A percentile compares a stretch with the other conserved stretches of the same genome.
These are phyloP conservation scores for Vicia faba DNA, from an alignment of 306 rosid genomes.

Conservation along the genomic window DNA sequence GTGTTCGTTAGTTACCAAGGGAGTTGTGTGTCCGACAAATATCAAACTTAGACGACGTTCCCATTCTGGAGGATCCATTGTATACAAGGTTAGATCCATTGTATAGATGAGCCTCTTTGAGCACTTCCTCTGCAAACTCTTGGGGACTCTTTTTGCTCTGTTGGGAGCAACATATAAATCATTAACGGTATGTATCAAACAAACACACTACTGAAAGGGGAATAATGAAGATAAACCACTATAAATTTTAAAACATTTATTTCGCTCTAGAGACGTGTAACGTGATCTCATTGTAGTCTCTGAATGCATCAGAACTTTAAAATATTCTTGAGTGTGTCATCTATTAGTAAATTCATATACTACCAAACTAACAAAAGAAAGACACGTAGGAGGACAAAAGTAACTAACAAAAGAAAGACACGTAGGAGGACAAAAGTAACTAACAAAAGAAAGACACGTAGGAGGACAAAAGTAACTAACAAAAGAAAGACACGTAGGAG, in stretches of 20 bases:
- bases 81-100: constrained; percentile 79
- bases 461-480: too few relatives aligned
- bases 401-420: too few relatives aligned
- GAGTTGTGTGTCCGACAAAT: constrained; percentile 48
- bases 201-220: neutral
- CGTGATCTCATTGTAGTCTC: too few relatives aligned
- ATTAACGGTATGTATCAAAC: neutral
- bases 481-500: neutral
- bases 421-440: too few relatives aligned
- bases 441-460: too few relatives aligned
- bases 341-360: too few relatives aligned
- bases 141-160: constrained; percentile 67
- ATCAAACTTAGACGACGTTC: constrained; percentile 63
- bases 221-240: neutral
- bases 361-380: too few relatives aligned
- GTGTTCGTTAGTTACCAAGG: constrained; percentile 46
- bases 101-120: constrained; percentile 59
- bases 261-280: too few relatives aligned
- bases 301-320: too few relatives aligned
- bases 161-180: neutral
- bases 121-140: constrained; percentile 65
- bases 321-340: too few relatives aligned
- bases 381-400: too few relatives aligned
- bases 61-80: constrained; percentile 56
- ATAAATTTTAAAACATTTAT: too few relatives aligned